These are phyloP conservation scores for Chlamydomonas eustigma DNA, from an alignment of 139 green algal genomes.

Conservation along the genomic window DNA sequence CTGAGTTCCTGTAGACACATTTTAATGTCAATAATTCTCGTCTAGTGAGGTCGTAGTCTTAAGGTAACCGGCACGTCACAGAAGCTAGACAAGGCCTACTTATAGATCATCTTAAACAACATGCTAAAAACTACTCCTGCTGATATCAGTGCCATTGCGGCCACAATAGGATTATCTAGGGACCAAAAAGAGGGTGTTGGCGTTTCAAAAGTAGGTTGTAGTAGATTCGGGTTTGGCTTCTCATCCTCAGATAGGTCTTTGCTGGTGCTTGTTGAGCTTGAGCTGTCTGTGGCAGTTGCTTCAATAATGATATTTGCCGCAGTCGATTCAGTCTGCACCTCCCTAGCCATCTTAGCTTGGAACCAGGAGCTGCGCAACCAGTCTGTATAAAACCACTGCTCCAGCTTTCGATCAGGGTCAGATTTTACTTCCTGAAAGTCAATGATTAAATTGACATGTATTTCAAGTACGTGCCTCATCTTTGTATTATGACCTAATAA, in stretches of 20 bases:
- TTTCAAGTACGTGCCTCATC: neutral
- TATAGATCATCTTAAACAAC: no score
- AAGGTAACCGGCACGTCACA: no score
- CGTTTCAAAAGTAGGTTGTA: neutral
- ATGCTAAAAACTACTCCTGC: no score
- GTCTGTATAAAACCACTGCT: neutral
- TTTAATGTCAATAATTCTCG: no score
- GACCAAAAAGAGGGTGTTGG: neutral
- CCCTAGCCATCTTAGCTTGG: neutral
- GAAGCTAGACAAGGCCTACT: no score
- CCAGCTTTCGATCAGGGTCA: neutral
- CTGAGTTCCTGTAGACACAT: no score
- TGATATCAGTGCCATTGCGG: neutral
- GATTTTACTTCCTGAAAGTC: neutral
- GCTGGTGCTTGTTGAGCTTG: no score
- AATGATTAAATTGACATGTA: neutral
- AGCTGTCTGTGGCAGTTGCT: no score
- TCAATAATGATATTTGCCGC: neutral
- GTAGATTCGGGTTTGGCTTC: neutral
- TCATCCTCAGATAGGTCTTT: no score
- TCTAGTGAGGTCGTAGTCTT: no score
- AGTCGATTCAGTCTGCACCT: neutral
- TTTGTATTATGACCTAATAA: neutral
- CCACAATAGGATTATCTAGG: neutral
- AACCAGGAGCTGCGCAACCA: neutral